Percentiles rank a stretch among this genome's conserved stretches.
Conservation (phyloP, 2,329 filamentous ascomycete genomes). For the Talaromyces verruculosus region DNA sequence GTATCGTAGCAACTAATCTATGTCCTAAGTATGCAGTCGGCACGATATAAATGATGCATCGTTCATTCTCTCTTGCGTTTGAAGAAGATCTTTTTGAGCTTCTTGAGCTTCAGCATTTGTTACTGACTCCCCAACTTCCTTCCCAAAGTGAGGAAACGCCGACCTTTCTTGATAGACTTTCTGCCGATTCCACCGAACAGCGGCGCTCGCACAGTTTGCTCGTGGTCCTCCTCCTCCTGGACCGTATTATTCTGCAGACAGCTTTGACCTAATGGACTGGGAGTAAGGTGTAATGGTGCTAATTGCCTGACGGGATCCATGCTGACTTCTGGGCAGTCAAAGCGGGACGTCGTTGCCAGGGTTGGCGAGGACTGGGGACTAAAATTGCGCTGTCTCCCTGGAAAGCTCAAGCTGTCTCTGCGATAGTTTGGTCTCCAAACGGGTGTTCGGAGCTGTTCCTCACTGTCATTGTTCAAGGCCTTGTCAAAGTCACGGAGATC, state of each 20-base stretch:
- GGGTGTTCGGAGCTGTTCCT: neutral
- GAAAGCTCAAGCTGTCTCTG: constrained; percentile 4
- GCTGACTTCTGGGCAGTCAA: neutral
- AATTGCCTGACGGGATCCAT: constrained; percentile 15
- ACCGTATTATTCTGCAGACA: constrained; percentile 29
- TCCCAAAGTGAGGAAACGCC: constrained; percentile 14
- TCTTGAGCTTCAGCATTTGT: neutral
- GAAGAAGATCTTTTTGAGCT: neutral
- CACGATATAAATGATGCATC: constrained; percentile 1
- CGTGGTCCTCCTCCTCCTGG: constrained; percentile 5
- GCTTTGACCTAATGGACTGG: constrained; percentile 38
- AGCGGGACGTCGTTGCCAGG: neutral
- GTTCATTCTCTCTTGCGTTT: neutral
- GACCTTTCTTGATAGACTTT: constrained; percentile 12
- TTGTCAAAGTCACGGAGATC: constrained; percentile 6
- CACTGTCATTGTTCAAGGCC: neutral
- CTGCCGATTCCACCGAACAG: constrained; percentile 10
- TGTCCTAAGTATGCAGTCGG: constrained; percentile 9
- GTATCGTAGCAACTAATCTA: constrained; percentile 4
- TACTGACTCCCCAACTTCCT: constrained; percentile 13
- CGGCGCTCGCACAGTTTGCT: constrained; percentile 2
- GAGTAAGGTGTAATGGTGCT: constrained; percentile 19
- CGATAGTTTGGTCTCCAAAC: neutral
- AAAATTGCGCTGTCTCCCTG: neutral
- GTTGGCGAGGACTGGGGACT: constrained; percentile 10